Base-by-base conservation (phyloP, 176 grass and related monocot species). In the Aegilops longissima region DNA sequence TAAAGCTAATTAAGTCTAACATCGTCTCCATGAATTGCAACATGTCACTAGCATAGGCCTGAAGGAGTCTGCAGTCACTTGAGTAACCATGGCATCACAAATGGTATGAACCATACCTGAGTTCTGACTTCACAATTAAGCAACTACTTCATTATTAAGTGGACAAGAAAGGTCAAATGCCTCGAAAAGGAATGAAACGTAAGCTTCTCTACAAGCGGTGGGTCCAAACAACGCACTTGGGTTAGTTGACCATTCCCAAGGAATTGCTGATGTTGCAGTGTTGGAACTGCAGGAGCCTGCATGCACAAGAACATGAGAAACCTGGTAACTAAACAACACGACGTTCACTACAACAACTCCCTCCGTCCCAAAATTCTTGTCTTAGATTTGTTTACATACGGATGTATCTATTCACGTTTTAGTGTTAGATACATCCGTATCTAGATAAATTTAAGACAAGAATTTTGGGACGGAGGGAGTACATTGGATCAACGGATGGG, bases 21-120 rank as follows among this genome's bases (percentile, higher is more conserved):
- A 36, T 42, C 12, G 71, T 79, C 45, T 70, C 90, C 10, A 94
- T 52, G 80, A 92, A 95, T 68, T 95, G 93, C 23, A 95, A 68
- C 70, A 95, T 88, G 69, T 95, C 92, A 73, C 84, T 64, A 61
- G 92, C 84, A 77, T 93, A 95, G 72, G 85, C 84, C 91, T 98
- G 88, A 39, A 89, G n/a, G 51, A 75, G 40, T 3, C 9, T 25
- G 68, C 4, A 79, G 27, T 12, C 42, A 71, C 5, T 54, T 64
- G 3, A 49, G 12, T 58, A 66, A 72, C 78, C 4, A 54, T 18
- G 49, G 25, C 34, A 73, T 73, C 64, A 40, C 66, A 23, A 69
- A 45, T 39, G 51, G 17, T 40, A 40, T 6, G 82, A 8, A 20
- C 8, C 10, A 68, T 13, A 67, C 75, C 42, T 67, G 27, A 81